phyloP scores from a whole-genome alignment of 202 grass and related monocot genomes.

The Schoenoplectus tabernaemontani region DNA sequence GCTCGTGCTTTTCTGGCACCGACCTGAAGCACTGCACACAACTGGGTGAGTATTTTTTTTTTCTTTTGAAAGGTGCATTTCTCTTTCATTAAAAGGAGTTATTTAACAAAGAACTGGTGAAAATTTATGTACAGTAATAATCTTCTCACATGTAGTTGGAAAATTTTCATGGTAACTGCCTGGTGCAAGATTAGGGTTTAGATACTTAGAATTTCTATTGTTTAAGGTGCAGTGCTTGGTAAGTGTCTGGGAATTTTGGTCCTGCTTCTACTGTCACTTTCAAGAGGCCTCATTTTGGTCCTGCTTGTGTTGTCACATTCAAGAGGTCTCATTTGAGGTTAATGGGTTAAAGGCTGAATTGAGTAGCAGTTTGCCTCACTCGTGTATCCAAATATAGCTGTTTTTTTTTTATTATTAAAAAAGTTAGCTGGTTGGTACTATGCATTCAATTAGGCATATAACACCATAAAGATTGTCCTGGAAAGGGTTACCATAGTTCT shows the following conservation, averaged over 20 bases:
- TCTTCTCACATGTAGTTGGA: background rate
- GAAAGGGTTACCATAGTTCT: background rate
- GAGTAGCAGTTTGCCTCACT: background rate
- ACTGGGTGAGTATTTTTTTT: slow-evolving; percentile 26
- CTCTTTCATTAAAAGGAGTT: background rate
- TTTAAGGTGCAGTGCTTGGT: background rate
- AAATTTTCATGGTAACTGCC: background rate
- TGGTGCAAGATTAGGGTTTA: background rate
- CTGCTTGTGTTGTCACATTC: no score
- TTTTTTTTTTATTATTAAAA: background rate
- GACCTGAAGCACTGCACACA: slow-evolving; percentile 80
- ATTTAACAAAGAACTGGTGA: background rate
- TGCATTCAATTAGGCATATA: background rate
- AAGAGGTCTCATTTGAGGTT: background rate
- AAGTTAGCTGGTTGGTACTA: background rate
- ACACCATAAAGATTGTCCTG: background rate
- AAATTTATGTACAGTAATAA: background rate
- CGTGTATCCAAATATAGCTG: background rate
- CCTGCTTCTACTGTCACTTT: no score
- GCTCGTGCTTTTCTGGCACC: slow-evolving; percentile 60
- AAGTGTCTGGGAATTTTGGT: background rate
- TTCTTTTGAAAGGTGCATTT: background rate
- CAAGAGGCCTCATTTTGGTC: no score
- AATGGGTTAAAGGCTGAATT: background rate
- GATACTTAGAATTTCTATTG: background rate